Percentiles rank a stretch among this genome's conserved stretches.
Conservation (phyloP, 352 stramenopile genomes). For the Phytophthora hibernalis region DNA sequence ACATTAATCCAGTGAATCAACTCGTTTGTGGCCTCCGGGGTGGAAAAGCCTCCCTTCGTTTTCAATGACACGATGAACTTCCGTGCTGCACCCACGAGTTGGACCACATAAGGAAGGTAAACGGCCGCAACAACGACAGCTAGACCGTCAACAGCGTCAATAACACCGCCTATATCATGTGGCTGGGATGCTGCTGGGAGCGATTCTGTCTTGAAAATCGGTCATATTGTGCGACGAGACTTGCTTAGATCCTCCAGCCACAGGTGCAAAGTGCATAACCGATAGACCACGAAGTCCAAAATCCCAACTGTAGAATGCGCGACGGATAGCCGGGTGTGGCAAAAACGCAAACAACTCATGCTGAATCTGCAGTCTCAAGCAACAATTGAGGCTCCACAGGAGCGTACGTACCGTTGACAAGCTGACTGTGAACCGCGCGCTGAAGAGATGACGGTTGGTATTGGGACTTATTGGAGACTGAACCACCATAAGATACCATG, state of each 20-base stretch:
- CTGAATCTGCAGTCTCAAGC: slow-evolving; percentile 22
- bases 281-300: slow-evolving; percentile 19
- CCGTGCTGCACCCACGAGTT: slow-evolving; percentile 2
- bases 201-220: slow-evolving; percentile 12
- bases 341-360: slow-evolving; percentile 20
- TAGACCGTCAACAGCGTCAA: slow-evolving; percentile 18
- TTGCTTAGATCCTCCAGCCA: neutral
- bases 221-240: slow-evolving; percentile 8
- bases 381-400: neutral
- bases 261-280: slow-evolving; percentile 19
- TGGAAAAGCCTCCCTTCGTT: slow-evolving; percentile 1
- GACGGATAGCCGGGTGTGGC: slow-evolving; percentile 16
- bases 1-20: slow-evolving; percentile 18
- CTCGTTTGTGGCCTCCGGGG: neutral
- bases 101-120: neutral
- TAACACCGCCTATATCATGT: neutral
- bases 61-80: slow-evolving; percentile 13
- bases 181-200: neutral
- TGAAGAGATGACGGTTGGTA: neutral
- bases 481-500: neutral
- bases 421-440: neutral
- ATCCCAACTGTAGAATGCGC: slow-evolving; percentile 10
- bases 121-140: neutral
- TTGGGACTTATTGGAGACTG: neutral
- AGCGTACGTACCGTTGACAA: slow-evolving; percentile 1